Evolutionary conservation across 2,329 filamentous ascomycete genomes (phyloP).

Genomic region (Cladophialophora carrionii): DNA sequence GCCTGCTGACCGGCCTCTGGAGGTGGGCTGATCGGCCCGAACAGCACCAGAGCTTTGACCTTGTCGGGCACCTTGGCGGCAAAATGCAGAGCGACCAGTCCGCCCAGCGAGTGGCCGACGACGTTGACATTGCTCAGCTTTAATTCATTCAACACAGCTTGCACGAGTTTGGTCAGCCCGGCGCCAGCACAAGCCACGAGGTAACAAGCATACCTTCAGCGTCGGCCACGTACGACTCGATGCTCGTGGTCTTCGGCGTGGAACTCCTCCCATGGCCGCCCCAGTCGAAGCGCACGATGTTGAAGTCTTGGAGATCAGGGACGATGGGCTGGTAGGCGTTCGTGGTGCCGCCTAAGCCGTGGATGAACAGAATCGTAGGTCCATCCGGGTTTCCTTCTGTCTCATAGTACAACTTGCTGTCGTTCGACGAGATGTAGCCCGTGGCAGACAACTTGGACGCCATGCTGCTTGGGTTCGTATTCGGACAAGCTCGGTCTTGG

Average conservation of each 20-base stretch:
- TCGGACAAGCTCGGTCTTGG: not conserved
- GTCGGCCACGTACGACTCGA: conserved; percentile 21
- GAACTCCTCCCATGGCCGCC: conserved; percentile 61
- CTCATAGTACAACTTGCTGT: conserved; percentile 21
- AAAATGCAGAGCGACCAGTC: conserved; percentile 53
- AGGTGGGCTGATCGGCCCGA: conserved; percentile 54
- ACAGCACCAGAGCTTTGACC: conserved; percentile 51
- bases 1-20: conserved; percentile 43
- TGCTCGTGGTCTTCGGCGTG: conserved; percentile 46
- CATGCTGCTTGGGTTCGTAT: not conserved
- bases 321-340: conserved; percentile 54
- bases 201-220: conserved; percentile 7
- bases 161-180: not conserved
- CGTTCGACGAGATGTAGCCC: conserved; percentile 10
- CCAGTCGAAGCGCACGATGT: conserved; percentile 55
- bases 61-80: conserved; percentile 46
- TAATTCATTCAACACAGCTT: conserved; percentile 16
- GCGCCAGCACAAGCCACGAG: not conserved
- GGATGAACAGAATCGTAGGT: conserved; percentile 51
- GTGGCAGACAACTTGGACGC: conserved; percentile 17
- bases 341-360: conserved; percentile 56
- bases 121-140: conserved; percentile 45
- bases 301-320: conserved; percentile 41
- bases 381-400: conserved; percentile 17
- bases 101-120: conserved; percentile 55